phyloP scores from a whole-genome alignment of 192 early-diverging fungal species.

The Gamsiella multidivaricata region DNA sequence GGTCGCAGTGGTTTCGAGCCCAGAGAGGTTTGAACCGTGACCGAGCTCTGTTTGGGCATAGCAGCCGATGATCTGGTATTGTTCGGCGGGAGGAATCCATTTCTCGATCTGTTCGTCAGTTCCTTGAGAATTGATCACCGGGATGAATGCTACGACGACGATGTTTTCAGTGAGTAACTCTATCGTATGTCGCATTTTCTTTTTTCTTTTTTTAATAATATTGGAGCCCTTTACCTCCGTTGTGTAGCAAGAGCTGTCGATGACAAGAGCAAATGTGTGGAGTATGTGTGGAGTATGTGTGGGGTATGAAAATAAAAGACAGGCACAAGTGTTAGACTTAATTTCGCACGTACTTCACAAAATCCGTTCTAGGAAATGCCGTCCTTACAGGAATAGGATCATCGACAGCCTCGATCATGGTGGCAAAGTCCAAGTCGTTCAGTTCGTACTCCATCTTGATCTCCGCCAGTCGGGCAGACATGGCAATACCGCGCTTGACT shows the following conservation, averaged over 20 bases:
- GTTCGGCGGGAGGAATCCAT: slow-evolving; percentile 74
- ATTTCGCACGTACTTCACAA: no score
- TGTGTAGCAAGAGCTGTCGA: slow-evolving; percentile 41
- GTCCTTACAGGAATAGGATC: slow-evolving; percentile 40
- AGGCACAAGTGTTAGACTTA: no score
- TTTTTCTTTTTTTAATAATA: not conserved
- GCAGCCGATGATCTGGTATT: slow-evolving; percentile 82
- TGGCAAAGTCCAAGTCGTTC: slow-evolving; percentile 51
- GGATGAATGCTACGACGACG: slow-evolving; percentile 82
- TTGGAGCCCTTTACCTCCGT: slow-evolving; percentile 15
- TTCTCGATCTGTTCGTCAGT: slow-evolving; percentile 76
- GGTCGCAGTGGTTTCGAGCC: slow-evolving; percentile 88
- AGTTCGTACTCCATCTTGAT: slow-evolving; percentile 50
- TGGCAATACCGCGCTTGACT: slow-evolving; percentile 52
- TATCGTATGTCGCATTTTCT: not conserved
- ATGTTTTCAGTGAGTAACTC: not conserved
- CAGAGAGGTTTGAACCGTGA: slow-evolving; percentile 77
- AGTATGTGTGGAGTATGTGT: no score
- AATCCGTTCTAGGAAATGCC: not conserved
- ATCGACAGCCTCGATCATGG: slow-evolving; percentile 39
- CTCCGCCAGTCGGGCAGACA: slow-evolving; percentile 48
- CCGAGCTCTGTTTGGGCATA: slow-evolving; percentile 91
- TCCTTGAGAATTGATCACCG: slow-evolving; percentile 77
- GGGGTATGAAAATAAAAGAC: no score
- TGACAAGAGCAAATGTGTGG: no score